Evolutionary conservation across 257 asterid species (phyloP).

Genomic region (Salvia hispanica): DNA sequence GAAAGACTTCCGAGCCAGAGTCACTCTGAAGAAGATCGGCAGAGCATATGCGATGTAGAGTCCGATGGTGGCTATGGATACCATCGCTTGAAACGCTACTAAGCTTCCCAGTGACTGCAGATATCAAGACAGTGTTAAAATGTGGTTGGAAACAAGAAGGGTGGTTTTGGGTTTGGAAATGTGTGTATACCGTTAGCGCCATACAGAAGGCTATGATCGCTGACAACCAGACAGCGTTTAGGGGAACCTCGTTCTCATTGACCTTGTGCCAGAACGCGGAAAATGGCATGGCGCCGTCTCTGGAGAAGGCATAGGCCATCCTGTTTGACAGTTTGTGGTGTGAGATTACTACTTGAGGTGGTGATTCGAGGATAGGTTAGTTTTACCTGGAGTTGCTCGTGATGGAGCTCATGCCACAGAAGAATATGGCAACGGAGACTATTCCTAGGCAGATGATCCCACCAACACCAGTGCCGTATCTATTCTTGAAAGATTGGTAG

Average conservation of each 20-base stretch:
- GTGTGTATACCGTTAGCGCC: slow-evolving; percentile 67
- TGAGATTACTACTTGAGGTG: background rate
- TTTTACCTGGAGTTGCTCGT: slow-evolving; percentile 94
- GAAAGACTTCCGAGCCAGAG: slow-evolving; percentile 79
- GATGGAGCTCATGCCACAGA: slow-evolving; percentile 94
- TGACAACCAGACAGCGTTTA: slow-evolving; percentile 88
- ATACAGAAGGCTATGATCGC: slow-evolving; percentile 88
- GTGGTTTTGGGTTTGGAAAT: too few species aligned
- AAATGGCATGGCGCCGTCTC: slow-evolving; percentile 99
- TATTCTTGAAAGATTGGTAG: slow-evolving; percentile 69
- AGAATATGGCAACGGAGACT: slow-evolving; percentile 80
- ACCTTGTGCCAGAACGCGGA: slow-evolving; percentile 86
- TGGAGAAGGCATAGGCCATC: slow-evolving; percentile 95
- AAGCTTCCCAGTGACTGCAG: slow-evolving; percentile 93
- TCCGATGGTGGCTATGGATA: slow-evolving; percentile 91
- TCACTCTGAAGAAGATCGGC: slow-evolving; percentile 84
- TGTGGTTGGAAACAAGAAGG: background rate
- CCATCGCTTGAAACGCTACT: slow-evolving; percentile 98
- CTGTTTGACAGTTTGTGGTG: slow-evolving; percentile 31
- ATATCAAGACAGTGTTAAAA: background rate
- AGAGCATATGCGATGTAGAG: slow-evolving; percentile 95
- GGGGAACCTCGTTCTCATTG: slow-evolving; percentile 80
- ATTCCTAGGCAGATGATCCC: slow-evolving; percentile 73
- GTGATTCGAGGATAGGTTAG: slow-evolving; percentile 9
- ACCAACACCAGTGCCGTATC: slow-evolving; percentile 81